Conservation (phyloP, 2,329 filamentous ascomycete genomes). For the Phyllosticta citrichinensis region DNA sequence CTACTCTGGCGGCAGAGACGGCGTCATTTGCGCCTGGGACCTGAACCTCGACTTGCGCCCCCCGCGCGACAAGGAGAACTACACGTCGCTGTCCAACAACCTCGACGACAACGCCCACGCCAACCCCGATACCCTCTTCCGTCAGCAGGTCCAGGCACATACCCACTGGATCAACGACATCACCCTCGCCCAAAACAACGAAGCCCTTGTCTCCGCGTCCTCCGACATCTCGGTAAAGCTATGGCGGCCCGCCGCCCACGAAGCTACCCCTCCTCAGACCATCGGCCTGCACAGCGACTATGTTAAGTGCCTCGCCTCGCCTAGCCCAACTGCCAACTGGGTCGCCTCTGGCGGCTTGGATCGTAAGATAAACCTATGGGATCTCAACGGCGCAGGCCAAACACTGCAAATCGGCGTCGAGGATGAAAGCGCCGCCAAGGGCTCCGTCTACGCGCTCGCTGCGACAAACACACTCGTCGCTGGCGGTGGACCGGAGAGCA, state of each 20-base stretch:
- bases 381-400: constrained; percentile 78
- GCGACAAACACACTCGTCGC: constrained; percentile 73
- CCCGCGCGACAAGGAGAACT: constrained; percentile 27
- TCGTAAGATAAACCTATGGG: constrained; percentile 87
- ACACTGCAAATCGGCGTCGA: constrained; percentile 80
- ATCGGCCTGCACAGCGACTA: constrained; percentile 95
- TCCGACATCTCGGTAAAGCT: constrained; percentile 91
- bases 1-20: constrained; percentile 92
- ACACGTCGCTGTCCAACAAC: constrained; percentile 9
- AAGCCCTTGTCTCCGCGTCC: constrained; percentile 75
- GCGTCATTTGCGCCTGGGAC: constrained; percentile 93
- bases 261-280: constrained; percentile 57
- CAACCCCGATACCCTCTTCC: constrained; percentile 42
- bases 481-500: constrained; percentile 87
- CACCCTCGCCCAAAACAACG: constrained; percentile 64
- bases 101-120: constrained; percentile 25
- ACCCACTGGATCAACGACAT: constrained; percentile 97
- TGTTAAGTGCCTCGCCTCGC: constrained; percentile 84
- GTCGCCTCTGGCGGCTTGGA: constrained; percentile 90
- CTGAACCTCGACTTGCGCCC: constrained; percentile 58
- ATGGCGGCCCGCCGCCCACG: constrained; percentile 66
- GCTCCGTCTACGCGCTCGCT: constrained; percentile 85
- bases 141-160: constrained; percentile 65
- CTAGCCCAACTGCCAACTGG: constrained; percentile 63
- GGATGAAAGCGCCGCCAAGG: constrained; percentile 71